Conservation (phyloP, 768 basidiomycete genomes). For the Boletellus ananiceps region DNA sequence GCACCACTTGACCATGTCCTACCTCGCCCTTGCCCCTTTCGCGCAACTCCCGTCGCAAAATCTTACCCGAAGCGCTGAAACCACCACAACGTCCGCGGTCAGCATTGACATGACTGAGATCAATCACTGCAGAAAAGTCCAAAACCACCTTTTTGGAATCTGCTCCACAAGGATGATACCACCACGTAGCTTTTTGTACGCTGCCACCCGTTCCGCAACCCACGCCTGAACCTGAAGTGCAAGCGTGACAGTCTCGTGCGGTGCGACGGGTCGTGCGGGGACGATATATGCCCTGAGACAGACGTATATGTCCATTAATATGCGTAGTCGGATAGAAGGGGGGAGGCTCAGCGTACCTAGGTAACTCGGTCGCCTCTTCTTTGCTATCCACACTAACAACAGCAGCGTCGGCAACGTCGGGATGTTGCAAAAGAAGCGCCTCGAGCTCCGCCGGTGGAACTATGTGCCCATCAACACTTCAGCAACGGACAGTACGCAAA, state of each 20-base stretch:
- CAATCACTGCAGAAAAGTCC: not conserved
- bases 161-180: conserved; percentile 58
- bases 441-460: conserved; percentile 89
- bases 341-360: conserved; percentile 40
- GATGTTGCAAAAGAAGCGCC: conserved; percentile 66
- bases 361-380: conserved; percentile 75
- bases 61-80: conserved; percentile 79
- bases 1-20: conserved; percentile 21
- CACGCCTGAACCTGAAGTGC: conserved; percentile 54
- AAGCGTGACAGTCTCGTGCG: conserved; percentile 31
- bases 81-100: not conserved
- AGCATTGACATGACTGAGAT: not conserved
- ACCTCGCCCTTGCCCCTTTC: conserved; percentile 58
- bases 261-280: conserved; percentile 13
- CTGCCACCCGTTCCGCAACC: conserved; percentile 64
- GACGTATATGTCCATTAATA: not conserved
- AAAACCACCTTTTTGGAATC: conserved; percentile 28
- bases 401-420: conserved; percentile 71
- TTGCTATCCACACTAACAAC: conserved; percentile 72
- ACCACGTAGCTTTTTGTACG: conserved; percentile 77
- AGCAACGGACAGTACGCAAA: not conserved
- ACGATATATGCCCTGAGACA: conserved; percentile 56
- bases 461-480: conserved; percentile 21
- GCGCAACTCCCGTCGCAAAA: conserved; percentile 72
- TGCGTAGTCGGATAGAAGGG: not conserved